These are phyloP conservation scores for Lomentospora prolificans DNA, from an alignment of 2,329 filamentous ascomycete genomes.

Conservation along the genomic window DNA sequence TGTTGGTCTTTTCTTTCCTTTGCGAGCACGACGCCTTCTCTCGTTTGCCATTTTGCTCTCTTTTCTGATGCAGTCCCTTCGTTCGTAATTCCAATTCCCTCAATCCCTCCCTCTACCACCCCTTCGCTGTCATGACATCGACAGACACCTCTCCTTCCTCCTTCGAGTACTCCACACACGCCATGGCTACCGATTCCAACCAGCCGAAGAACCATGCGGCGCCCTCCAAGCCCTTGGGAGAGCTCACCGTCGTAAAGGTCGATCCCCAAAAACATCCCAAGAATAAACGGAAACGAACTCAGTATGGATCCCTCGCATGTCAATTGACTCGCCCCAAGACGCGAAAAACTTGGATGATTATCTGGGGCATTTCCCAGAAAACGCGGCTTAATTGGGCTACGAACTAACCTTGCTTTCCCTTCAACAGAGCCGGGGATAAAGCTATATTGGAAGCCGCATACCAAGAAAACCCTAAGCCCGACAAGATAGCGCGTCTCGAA, in stretches of 20 bases:
- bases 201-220: neutral
- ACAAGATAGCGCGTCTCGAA: constrained; percentile 75
- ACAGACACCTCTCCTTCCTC: constrained; percentile 5
- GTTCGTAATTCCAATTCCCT: constrained; percentile 1
- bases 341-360: neutral
- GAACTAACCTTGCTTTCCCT: constrained; percentile 1
- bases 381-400: no score
- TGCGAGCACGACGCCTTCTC: neutral
- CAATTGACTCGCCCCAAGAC: neutral
- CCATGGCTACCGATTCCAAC: neutral
- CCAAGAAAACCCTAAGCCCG: constrained; percentile 75
- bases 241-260: constrained; percentile 13
- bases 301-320: constrained; percentile 8
- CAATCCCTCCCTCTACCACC: neutral
- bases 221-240: neutral
- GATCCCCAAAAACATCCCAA: constrained; percentile 13
- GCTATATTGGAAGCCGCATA: constrained; percentile 80
- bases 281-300: constrained; percentile 13
- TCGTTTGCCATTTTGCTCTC: neutral
- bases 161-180: constrained; percentile 3
- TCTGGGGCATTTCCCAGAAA: no score
- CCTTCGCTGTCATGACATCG: neutral
- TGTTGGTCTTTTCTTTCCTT: neutral
- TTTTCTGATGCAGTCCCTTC: constrained; percentile 7
- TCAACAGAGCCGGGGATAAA: constrained; percentile 71